Base-by-base conservation (phyloP, 169 alveolate genomes). In the Eimeria falciformis region DNA sequence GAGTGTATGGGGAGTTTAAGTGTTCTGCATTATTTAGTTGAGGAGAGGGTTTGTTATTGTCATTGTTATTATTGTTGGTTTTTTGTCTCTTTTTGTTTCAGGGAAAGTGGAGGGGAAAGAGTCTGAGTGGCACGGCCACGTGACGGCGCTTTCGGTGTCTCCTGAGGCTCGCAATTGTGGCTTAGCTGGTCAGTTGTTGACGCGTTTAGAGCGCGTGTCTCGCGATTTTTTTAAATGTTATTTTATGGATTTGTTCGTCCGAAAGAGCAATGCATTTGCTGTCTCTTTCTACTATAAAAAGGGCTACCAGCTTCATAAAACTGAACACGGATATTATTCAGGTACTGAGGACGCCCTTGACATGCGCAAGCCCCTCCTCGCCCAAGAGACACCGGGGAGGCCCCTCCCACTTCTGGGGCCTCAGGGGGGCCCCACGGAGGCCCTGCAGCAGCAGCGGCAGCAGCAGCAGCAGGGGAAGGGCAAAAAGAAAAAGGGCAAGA, bases 91-190 rank as follows among this genome's bases (percentile, higher is more conserved):
- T 17, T 43, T 12, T 6, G 33, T 5, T 77, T 5, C 93, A 90
- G 93, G 91, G 45, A 94, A 94, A 12, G 99, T 97, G 12, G 99
- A 98, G 90, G 99, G 99, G 56, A 95, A 89, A 17, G 97, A 96
- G 37, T 94, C 92, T 46, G 96, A 96, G 92, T 98, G 99, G 99
- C 99, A 98, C 93, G 99, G 99, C 14, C 99, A 98, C 94, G 98
- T 98, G 55, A 96, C 99, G 73, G 99, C 99, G 12, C 97, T 98
- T 25, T 97, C 99, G 37, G 99, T 98, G 1, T 99, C 99, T 14
- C 99, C 98, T 0, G 97, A 97, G 83, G 97, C 95, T 81, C 94
- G 99, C 91, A 95, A 96, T 85, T 95, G 96, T 91, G 99, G 99
- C n/a, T 95, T 98, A 40, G 99, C 99, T 40, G 93, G 97, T 62